A percentile compares a stretch with the other conserved stretches of the same genome.
These are phyloP conservation scores for Acaromyces ingoldii DNA, from an alignment of 1,284 basidiomycete genomes.

Conservation along the genomic window DNA sequence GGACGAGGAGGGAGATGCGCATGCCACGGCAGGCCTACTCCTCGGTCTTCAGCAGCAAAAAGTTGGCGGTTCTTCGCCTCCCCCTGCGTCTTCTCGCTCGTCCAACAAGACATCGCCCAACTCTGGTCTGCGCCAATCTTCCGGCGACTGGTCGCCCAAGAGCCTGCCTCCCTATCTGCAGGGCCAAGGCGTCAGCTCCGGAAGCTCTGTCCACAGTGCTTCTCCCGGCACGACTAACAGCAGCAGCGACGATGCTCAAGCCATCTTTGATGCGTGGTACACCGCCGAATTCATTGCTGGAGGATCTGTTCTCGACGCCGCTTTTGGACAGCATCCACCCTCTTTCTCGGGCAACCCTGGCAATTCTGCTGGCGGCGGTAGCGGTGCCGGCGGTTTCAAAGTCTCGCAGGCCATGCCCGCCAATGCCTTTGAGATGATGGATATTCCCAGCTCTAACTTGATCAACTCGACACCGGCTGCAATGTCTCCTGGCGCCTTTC, in stretches of 20 bases:
- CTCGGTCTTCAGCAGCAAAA: conserved; percentile 4
- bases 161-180: no score
- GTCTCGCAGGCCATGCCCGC: no score
- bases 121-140: no score
- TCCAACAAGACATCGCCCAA: no score
- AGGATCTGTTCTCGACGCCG: background rate
- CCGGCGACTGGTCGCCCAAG: no score
- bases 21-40: conserved; percentile 8
- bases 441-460: background rate
- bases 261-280: background rate
- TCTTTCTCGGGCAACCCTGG: no score
- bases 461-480: background rate
- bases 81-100: background rate
- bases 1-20: conserved; percentile 1
- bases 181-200: no score
- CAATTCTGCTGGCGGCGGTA: conserved; percentile 2
- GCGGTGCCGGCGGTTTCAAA: no score
- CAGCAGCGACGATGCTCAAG: background rate
- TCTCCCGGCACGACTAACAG: background rate
- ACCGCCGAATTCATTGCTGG: background rate
- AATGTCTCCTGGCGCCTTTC: background rate
- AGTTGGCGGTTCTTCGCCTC: background rate
- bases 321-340: background rate
- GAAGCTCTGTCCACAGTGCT: no score
- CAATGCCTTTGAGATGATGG: conserved; percentile 5